A percentile compares a stretch with the other conserved stretches of the same genome.
These are phyloP conservation scores for Saccharomycopsis oosterbeekiorum DNA, from an alignment of 805 yeast species.

Conservation along the genomic window DNA sequence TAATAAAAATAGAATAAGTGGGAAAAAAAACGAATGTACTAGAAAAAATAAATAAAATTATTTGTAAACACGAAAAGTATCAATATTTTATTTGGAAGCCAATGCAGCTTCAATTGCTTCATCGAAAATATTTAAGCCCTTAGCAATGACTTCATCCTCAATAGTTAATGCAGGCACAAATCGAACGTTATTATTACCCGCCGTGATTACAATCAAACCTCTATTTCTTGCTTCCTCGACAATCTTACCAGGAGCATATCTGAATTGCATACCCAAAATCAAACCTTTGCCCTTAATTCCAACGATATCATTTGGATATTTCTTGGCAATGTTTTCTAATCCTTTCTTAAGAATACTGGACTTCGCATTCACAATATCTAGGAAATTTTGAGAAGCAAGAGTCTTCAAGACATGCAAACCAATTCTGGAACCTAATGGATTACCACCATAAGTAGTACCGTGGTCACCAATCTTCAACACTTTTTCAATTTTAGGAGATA, in stretches of 20 bases:
- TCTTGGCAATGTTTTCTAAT: slow-evolving; percentile 39
- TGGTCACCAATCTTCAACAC: slow-evolving; percentile 84
- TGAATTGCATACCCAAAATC: slow-evolving; percentile 73
- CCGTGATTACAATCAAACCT: slow-evolving; percentile 80
- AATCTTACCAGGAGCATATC: slow-evolving; percentile 50
- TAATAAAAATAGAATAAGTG: no score
- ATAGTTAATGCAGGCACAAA: slow-evolving; percentile 89
- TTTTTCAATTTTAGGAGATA: slow-evolving; percentile 67
- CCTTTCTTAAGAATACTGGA: slow-evolving; percentile 46
- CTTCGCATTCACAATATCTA: slow-evolving; percentile 49
- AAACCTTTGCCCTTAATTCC: slow-evolving; percentile 86
- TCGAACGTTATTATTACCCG: slow-evolving; percentile 86
- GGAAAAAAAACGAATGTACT: not conserved
- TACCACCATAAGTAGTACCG: slow-evolving; percentile 97
- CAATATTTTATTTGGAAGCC: not conserved
- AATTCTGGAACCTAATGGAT: slow-evolving; percentile 81
- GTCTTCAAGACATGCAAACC: slow-evolving; percentile 67
- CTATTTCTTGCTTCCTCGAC: slow-evolving; percentile 61
- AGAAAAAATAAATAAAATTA: no score
- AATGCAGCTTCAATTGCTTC: slow-evolving; percentile 32
- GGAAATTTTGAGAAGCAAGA: slow-evolving; percentile 51
- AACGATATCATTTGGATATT: slow-evolving; percentile 50
- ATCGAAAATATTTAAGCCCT: slow-evolving; percentile 65
- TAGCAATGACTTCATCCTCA: slow-evolving; percentile 52
- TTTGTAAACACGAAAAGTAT: not conserved